A percentile compares a stretch with the other conserved stretches of the same genome.
phyloP scores from a whole-genome alignment of 345 rosid species.

The Arabis hirsuta region DNA sequence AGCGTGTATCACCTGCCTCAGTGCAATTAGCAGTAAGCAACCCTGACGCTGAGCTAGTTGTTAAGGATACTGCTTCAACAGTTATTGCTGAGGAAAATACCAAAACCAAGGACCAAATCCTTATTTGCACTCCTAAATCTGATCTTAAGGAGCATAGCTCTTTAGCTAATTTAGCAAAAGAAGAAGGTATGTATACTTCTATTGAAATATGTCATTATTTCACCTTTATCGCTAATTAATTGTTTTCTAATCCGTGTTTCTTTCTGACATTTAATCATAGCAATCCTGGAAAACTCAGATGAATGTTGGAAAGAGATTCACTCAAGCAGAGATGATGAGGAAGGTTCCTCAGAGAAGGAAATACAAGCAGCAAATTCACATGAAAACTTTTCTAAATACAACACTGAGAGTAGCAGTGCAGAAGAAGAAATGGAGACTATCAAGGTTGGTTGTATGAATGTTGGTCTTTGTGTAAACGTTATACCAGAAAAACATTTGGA shows the following conservation, averaged over 20 bases:
- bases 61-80: not conserved
- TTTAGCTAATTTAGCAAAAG: not conserved
- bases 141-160: slow-evolving; percentile 10
- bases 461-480: not conserved
- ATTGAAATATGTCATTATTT: not conserved
- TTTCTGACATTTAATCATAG: slow-evolving; percentile 11
- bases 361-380: not conserved
- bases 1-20: slow-evolving; percentile 6
- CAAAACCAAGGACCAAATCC: not conserved
- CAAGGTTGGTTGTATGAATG: not conserved
- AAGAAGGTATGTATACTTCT: slow-evolving; percentile 11
- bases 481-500: slow-evolving; percentile 7
- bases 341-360: slow-evolving; percentile 11
- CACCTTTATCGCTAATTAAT: not conserved
- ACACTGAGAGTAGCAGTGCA: slow-evolving; percentile 11
- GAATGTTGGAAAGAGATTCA: slow-evolving; percentile 13
- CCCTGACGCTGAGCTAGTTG: not conserved
- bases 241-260: not conserved
- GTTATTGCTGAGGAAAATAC: not conserved
- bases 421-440: slow-evolving; percentile 1
- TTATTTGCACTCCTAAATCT: not conserved
- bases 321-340: not conserved
- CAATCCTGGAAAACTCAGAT: slow-evolving; percentile 13
- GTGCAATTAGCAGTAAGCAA: not conserved
- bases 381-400: slow-evolving; percentile 5